Conservation (phyloP, 2,329 filamentous ascomycete species). For the Venturia effusa region DNA sequence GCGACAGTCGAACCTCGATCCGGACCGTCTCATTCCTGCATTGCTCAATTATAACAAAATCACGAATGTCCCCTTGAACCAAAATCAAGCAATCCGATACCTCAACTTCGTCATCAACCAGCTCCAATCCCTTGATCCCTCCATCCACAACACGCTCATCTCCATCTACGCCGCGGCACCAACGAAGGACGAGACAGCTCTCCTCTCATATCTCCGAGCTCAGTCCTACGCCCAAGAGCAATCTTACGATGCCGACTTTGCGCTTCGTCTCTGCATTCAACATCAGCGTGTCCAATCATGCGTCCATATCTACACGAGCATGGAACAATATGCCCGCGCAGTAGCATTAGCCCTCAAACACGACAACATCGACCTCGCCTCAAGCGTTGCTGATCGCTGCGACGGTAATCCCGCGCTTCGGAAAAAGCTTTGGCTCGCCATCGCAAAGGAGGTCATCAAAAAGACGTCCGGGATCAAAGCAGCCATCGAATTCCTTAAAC, state of each 20-base stretch:
- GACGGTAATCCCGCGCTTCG: slow-evolving; percentile 62
- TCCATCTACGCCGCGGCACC: slow-evolving; percentile 87
- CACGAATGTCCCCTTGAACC: slow-evolving; percentile 51
- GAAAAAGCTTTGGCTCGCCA: slow-evolving; percentile 91
- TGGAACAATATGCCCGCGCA: slow-evolving; percentile 88
- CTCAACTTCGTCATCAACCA: slow-evolving; percentile 88
- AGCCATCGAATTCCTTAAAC: slow-evolving; percentile 85
- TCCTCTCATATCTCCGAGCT: slow-evolving; percentile 80
- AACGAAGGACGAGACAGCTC: slow-evolving; percentile 70
- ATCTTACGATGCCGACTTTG: slow-evolving; percentile 90
- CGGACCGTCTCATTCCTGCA: slow-evolving; percentile 82
- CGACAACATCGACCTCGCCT: slow-evolving; percentile 79
- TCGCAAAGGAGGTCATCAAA: slow-evolving; percentile 87
- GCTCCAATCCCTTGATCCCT: slow-evolving; percentile 66
- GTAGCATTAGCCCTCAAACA: slow-evolving; percentile 88
- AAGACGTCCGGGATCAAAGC: slow-evolving; percentile 72
- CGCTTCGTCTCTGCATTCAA: slow-evolving; percentile 87
- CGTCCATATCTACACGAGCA: slow-evolving; percentile 93
- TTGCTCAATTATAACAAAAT: slow-evolving; percentile 87
- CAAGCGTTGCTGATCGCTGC: slow-evolving; percentile 76
- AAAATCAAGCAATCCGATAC: slow-evolving; percentile 88
- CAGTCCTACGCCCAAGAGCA: slow-evolving; percentile 67
- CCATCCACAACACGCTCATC: slow-evolving; percentile 92
- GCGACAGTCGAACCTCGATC: slow-evolving; percentile 75
- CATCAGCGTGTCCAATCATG: slow-evolving; percentile 87